phyloP scores from a whole-genome alignment of 2,329 filamentous ascomycete species.

The Aspergillus flavus region DNA sequence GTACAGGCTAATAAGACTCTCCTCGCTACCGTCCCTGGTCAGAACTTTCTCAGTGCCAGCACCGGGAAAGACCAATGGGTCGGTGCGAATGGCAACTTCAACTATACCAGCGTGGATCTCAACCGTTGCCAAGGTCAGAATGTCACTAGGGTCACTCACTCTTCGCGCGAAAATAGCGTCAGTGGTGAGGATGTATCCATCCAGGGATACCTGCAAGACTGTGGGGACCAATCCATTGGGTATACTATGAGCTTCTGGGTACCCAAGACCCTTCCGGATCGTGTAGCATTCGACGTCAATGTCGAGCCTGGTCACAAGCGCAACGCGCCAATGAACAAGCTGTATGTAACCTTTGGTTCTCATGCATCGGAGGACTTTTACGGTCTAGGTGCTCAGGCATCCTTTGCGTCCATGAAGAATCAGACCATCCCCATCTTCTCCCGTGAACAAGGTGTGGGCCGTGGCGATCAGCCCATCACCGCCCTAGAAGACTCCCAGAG shows the following conservation, averaged over 20 bases:
- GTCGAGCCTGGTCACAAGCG: not conserved
- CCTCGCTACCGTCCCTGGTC: not conserved
- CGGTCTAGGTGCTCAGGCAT: constrained; percentile 27
- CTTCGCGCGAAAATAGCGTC: not conserved
- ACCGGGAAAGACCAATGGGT: not conserved
- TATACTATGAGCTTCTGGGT: not conserved
- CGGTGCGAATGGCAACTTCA: not conserved
- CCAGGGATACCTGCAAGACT: not conserved
- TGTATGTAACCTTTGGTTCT: not conserved
- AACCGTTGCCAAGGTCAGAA: not conserved
- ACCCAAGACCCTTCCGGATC: not conserved
- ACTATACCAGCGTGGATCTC: not conserved
- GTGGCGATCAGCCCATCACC: constrained; percentile 27
- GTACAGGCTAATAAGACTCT: not conserved
- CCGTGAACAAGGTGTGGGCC: constrained; percentile 28
- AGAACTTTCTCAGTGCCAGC: not conserved
- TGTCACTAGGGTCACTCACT: not conserved
- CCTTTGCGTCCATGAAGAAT: constrained; percentile 30
- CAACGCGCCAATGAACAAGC: not conserved
- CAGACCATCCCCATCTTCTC: constrained; percentile 28
- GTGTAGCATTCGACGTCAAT: not conserved
- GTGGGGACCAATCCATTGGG: not conserved
- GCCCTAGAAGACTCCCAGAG: not conserved
- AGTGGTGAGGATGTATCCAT: not conserved
- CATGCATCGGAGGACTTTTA: constrained; percentile 26